Percentiles rank a stretch among this genome's conserved stretches.
Evolutionary conservation across 2,329 filamentous ascomycete species (phyloP).

Genomic region (Talaromyces sp.): DNA sequence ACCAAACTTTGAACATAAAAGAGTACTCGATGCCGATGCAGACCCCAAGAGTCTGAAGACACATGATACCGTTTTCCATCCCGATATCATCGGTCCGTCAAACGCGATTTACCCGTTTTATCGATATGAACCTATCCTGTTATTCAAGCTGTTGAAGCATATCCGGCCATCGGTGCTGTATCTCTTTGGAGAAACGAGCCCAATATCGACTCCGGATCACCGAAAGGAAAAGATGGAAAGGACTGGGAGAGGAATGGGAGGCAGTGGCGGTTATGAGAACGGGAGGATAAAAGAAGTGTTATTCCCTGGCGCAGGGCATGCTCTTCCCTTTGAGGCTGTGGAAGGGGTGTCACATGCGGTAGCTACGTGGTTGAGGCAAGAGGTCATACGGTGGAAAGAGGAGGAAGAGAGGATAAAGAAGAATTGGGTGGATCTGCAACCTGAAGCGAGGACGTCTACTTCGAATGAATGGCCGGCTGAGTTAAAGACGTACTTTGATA

Average conservation of each 20-base stretch:
- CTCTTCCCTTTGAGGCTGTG: background rate
- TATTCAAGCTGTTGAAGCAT: background rate
- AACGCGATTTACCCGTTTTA: background rate
- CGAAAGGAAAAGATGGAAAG: background rate
- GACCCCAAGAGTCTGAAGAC: background rate
- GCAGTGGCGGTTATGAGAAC: background rate
- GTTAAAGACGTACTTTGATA: background rate
- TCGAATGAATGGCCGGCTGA: background rate
- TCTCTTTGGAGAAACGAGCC: background rate
- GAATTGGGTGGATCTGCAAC: background rate
- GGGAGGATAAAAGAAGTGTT: background rate
- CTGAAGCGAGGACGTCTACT: background rate
- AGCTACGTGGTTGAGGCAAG: background rate
- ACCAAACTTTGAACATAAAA: background rate
- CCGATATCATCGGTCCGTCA: background rate
- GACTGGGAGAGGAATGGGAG: background rate
- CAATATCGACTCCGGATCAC: background rate
- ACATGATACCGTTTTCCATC: background rate
- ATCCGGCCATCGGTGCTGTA: slow-evolving; percentile 3
- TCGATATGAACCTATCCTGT: background rate
- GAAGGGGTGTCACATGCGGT: background rate
- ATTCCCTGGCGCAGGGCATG: background rate
- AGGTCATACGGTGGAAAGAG: background rate
- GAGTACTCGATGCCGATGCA: background rate
- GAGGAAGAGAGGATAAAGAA: background rate